These are phyloP conservation scores for Paxillus rubicundulus DNA, from an alignment of 768 basidiomycete genomes.

Conservation along the genomic window DNA sequence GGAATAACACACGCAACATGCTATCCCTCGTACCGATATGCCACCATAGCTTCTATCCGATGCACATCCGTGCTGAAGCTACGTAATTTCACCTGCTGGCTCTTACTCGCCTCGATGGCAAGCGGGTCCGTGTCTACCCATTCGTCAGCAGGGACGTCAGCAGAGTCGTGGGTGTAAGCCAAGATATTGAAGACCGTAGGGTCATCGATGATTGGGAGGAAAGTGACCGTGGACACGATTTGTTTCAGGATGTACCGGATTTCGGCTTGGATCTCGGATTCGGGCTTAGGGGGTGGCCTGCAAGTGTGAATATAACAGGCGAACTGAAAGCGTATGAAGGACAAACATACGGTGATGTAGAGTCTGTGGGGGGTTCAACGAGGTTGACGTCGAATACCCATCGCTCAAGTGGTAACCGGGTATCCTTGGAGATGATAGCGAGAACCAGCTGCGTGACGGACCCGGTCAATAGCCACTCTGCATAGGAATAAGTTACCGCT, in stretches of 20 bases:
- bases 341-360: constrained; percentile 47
- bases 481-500: background rate
- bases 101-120: constrained; percentile 90
- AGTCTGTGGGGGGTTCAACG: constrained; percentile 58
- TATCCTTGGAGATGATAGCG: constrained; percentile 94
- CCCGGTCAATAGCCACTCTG: constrained; percentile 93
- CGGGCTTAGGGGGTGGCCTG: constrained; percentile 64
- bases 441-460: constrained; percentile 93
- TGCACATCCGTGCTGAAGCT: constrained; percentile 99
- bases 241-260: constrained; percentile 98
- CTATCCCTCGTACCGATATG: constrained; percentile 89
- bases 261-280: constrained; percentile 92
- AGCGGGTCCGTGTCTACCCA: constrained; percentile 96
- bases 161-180: constrained; percentile 90
- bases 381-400: constrained; percentile 98
- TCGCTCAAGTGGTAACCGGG: constrained; percentile 85
- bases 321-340: constrained; percentile 1
- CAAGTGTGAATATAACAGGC: background rate
- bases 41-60: constrained; percentile 96
- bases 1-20: background rate
- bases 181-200: constrained; percentile 97
- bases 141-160: constrained; percentile 87
- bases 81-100: constrained; percentile 90
- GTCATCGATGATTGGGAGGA: constrained; percentile 93
- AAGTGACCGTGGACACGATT: constrained; percentile 95